Evolutionary conservation across 2,329 filamentous ascomycete species (phyloP).

Genomic region (Cytospora paraplurivora): DNA sequence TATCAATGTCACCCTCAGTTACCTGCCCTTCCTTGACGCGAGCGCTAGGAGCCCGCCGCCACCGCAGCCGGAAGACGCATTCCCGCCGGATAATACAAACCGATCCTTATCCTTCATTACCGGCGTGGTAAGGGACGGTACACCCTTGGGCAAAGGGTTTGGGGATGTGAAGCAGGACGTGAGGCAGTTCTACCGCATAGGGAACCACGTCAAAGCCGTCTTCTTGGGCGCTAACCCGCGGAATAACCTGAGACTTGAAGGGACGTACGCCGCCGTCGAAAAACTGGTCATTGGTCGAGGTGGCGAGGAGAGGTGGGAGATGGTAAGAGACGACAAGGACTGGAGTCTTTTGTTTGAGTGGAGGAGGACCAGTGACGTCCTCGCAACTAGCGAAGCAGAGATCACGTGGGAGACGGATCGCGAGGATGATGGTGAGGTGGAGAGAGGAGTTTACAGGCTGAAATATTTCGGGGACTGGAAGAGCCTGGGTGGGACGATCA

Average conservation of each 20-base stretch:
- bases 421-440: conserved; percentile 63
- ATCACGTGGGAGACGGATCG: conserved; percentile 78
- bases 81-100: conserved; percentile 77
- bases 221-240: conserved; percentile 90
- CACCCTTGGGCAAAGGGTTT: conserved; percentile 67
- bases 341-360: conserved; percentile 84
- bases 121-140: conserved; percentile 71
- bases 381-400: conserved; percentile 77
- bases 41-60: conserved; percentile 43
- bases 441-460: conserved; percentile 78
- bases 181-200: conserved; percentile 56
- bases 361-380: conserved; percentile 68
- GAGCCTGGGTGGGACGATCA: conserved; percentile 60
- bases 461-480: conserved; percentile 86
- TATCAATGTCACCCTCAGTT: conserved; percentile 74
- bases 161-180: conserved; percentile 66
- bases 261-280: conserved; percentile 79
- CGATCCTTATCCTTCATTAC: conserved; percentile 76
- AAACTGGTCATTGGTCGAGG: conserved; percentile 46
- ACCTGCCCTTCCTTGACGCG: conserved; percentile 66
- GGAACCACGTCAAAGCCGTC: conserved; percentile 63
- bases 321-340: conserved; percentile 72
- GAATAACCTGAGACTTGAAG: conserved; percentile 79
- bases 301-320: conserved; percentile 55
- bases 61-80: conserved; percentile 50